Evolutionary conservation across 208 protist species (phyloP).

Genomic region (Acanthamoeba polyphaga): DNA sequence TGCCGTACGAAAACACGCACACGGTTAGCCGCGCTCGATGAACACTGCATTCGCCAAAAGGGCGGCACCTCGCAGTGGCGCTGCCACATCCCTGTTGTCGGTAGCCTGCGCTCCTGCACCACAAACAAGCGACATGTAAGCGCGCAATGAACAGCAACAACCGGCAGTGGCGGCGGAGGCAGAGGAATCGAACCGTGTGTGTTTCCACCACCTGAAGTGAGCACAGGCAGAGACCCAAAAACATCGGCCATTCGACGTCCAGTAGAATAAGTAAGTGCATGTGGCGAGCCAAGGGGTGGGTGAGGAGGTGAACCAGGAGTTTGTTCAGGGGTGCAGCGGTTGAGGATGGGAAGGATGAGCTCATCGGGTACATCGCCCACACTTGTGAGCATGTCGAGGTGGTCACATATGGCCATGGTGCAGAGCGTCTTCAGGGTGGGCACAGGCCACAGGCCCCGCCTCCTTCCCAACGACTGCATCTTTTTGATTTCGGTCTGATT

Average conservation of each 20-base stretch:
- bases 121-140: background rate
- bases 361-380: conserved; percentile 38
- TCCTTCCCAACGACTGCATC: background rate
- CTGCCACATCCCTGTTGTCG: background rate
- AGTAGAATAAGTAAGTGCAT: too few species aligned
- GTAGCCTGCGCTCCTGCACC: conserved; percentile 6
- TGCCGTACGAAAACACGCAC: background rate
- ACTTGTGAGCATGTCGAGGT: conserved; percentile 27
- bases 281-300: background rate
- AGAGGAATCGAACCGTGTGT: background rate
- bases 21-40: background rate
- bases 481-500: too few species aligned
- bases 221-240: background rate
- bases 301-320: background rate
- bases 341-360: conserved; percentile 18
- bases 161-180: background rate
- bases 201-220: background rate
- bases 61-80: conserved; percentile 10
- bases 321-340: conserved; percentile 17
- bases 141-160: background rate
- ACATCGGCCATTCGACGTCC: too few species aligned
- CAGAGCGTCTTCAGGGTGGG: conserved; percentile 5
- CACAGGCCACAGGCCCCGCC: background rate
- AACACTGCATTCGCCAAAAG: background rate
- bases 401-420: background rate